Evolutionary conservation across 768 basidiomycete genomes (phyloP).

Genomic region (Auricularia cornea): DNA sequence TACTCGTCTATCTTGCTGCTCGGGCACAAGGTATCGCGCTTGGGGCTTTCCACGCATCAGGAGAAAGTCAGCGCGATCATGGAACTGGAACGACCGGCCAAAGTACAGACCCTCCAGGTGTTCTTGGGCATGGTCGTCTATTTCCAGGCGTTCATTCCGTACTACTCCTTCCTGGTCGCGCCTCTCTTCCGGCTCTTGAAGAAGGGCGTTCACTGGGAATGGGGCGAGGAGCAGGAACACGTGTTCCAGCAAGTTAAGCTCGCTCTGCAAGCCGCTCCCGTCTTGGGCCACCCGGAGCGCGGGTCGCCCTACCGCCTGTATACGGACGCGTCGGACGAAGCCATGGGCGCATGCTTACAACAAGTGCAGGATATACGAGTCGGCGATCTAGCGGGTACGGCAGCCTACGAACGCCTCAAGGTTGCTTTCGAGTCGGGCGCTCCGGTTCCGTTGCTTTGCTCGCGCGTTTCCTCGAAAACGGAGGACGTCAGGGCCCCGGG

Average conservation of each 20-base stretch:
- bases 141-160: constrained; percentile 28
- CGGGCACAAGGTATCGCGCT: too few relatives aligned
- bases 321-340: constrained; percentile 13
- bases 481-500: neutral
- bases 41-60: constrained; percentile 25
- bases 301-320: constrained; percentile 27
- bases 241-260: constrained; percentile 24
- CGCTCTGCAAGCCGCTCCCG: constrained; percentile 23
- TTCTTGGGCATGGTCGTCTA: constrained; percentile 33
- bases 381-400: constrained; percentile 13
- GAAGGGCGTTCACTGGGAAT: constrained; percentile 19
- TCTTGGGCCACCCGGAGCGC: constrained; percentile 22
- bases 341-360: constrained; percentile 13
- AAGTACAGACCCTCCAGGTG: constrained; percentile 21
- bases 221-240: constrained; percentile 16
- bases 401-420: constrained; percentile 11
- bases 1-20: constrained; percentile 27
- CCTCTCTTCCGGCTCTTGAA: too few relatives aligned
- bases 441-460: constrained; percentile 8
- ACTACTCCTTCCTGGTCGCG: too few relatives aligned
- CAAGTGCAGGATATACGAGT: constrained; percentile 18
- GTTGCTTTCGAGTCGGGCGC: constrained; percentile 7
- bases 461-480: constrained; percentile 5
- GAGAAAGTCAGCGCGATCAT: constrained; percentile 30
- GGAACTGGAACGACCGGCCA: constrained; percentile 17